phyloP scores from a whole-genome alignment of 1,139 yeast species.

The Sugiyamaella novakii region DNA sequence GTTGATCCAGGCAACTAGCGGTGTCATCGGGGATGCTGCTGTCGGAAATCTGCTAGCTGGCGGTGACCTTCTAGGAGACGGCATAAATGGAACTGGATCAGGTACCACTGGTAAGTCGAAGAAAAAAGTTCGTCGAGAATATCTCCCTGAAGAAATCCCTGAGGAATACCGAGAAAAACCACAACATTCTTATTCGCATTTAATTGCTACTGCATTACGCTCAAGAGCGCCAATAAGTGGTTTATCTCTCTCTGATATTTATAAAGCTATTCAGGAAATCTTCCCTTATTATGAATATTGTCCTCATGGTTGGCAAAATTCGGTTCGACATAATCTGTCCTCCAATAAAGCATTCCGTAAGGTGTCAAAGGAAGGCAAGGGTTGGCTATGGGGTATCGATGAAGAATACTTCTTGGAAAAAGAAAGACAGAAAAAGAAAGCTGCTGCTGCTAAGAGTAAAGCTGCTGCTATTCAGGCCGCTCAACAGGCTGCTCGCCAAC shows the following conservation, averaged over 20 bases:
- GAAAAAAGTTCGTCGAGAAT: constrained; percentile 37
- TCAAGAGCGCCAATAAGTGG: constrained; percentile 67
- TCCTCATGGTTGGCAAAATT: constrained; percentile 97
- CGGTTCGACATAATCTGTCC: constrained; percentile 85
- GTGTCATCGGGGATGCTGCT: constrained; percentile 18
- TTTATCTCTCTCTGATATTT: constrained; percentile 80
- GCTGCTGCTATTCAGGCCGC: constrained; percentile 39
- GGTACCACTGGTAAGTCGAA: constrained; percentile 19
- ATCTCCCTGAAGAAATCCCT: constrained; percentile 67
- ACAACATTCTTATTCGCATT: constrained; percentile 70
- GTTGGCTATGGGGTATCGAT: constrained; percentile 93
- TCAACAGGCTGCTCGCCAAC: constrained; percentile 34
- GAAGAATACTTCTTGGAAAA: constrained; percentile 79
- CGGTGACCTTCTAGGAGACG: constrained; percentile 10
- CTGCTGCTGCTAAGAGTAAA: constrained; percentile 38
- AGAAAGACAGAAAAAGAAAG: constrained; percentile 69
- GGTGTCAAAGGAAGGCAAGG: constrained; percentile 77
- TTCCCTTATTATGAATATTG: constrained; percentile 93
- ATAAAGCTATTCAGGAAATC: constrained; percentile 79
- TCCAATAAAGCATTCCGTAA: constrained; percentile 82
- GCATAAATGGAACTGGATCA: constrained; percentile 7
- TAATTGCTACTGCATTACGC: constrained; percentile 77
- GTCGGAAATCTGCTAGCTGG: constrained; percentile 15
- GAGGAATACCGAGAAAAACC: constrained; percentile 85
- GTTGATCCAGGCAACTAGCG: constrained; percentile 18